A percentile compares a stretch with the other conserved stretches of the same genome.
These are phyloP conservation scores for Cordyceps militaris DNA, from an alignment of 2,329 filamentous ascomycete species.

Conservation along the genomic window DNA sequence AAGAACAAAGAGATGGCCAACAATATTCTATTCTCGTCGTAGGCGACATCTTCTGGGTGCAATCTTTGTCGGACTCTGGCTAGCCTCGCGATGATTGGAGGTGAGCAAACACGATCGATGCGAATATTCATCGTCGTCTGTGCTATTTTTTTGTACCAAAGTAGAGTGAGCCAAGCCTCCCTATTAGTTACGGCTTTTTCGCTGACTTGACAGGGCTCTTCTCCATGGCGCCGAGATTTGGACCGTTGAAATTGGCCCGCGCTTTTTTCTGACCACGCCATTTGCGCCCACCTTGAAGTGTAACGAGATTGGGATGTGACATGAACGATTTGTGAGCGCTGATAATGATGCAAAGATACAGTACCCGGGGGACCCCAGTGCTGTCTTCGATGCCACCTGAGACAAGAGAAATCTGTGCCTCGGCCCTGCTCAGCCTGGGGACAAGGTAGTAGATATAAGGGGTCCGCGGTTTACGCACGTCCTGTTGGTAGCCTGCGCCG, in stretches of 20 bases:
- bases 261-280: background rate
- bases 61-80: too few relatives aligned
- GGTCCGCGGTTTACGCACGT: background rate
- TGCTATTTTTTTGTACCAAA: background rate
- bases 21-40: background rate
- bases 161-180: too few relatives aligned
- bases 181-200: too few relatives aligned
- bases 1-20: background rate
- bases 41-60: background rate
- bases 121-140: background rate
- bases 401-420: background rate
- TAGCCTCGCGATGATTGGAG: background rate
- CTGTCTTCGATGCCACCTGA: background rate
- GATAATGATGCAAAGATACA: background rate
- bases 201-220: background rate
- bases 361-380: background rate
- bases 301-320: background rate
- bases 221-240: background rate
- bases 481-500: background rate
- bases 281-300: background rate
- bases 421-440: background rate
- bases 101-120: too few relatives aligned
- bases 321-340: background rate
- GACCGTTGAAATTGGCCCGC: slow-evolving; percentile 1
- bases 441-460: background rate